Percentiles rank a stretch among this genome's conserved stretches.
Conservation (phyloP, 768 basidiomycete genomes). For the Chiua virens region DNA sequence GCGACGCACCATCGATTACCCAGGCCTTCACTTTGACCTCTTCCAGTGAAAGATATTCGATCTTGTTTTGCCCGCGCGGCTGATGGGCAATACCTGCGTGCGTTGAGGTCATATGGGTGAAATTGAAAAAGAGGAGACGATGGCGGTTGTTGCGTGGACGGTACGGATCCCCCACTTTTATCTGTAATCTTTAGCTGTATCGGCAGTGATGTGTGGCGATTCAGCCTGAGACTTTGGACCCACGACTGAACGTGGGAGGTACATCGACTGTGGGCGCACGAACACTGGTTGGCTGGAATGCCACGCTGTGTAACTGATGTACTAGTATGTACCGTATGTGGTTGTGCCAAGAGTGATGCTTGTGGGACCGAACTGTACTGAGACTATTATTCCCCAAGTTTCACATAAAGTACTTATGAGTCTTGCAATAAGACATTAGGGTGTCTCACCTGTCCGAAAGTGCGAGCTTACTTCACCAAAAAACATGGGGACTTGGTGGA, state of each 20-base stretch:
- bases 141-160: slow-evolving; percentile 5
- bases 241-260: slow-evolving; percentile 5
- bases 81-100: slow-evolving; percentile 34
- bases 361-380: too few species aligned
- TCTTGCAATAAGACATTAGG: too few species aligned
- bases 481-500: too few species aligned
- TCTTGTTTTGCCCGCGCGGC: slow-evolving; percentile 15
- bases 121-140: background rate
- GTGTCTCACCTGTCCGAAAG: too few species aligned
- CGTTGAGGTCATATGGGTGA: slow-evolving; percentile 13
- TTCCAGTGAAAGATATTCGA: slow-evolving; percentile 41
- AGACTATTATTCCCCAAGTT: too few species aligned
- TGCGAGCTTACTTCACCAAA: too few species aligned
- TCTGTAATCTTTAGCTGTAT: slow-evolving; percentile 10
- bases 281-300: too few species aligned
- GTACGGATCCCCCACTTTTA: slow-evolving; percentile 6
- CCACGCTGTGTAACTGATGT: too few species aligned
- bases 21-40: slow-evolving; percentile 40
- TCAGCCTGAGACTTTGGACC: slow-evolving; percentile 1
- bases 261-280: background rate
- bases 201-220: background rate
- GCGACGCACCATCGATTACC: slow-evolving; percentile 43
- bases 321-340: too few species aligned
- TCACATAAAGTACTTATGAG: too few species aligned
- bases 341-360: too few species aligned